These are phyloP conservation scores for Ophiocordyceps camponoti-saundersi DNA, from an alignment of 2,329 filamentous ascomycete species.

Conservation along the genomic window DNA sequence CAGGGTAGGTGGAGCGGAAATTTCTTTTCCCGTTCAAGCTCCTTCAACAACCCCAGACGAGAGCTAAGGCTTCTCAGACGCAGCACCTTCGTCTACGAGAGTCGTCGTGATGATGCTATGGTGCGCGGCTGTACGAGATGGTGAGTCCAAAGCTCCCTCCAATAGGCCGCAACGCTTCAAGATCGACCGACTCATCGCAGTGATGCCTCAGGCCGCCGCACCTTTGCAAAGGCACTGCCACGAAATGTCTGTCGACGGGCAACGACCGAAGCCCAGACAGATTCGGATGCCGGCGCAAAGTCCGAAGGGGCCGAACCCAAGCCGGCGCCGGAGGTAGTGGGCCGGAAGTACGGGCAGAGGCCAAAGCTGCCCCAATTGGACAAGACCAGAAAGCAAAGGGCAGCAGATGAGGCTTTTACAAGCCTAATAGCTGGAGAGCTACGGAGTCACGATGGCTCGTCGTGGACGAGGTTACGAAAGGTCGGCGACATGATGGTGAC, in stretches of 20 bases:
- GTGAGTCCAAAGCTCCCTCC: slow-evolving; percentile 17
- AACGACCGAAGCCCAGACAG: slow-evolving; percentile 12
- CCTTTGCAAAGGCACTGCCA: slow-evolving; percentile 26
- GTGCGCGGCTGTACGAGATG: slow-evolving; percentile 35
- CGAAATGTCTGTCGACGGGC: slow-evolving; percentile 15
- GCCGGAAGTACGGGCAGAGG: neutral
- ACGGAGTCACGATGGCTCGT: slow-evolving; percentile 14
- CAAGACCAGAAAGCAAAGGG: slow-evolving; percentile 18
- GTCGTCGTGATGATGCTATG: slow-evolving; percentile 35
- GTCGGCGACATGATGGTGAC: slow-evolving; percentile 16
- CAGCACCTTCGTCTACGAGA: slow-evolving; percentile 5
- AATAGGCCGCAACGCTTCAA: neutral
- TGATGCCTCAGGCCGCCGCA: slow-evolving; percentile 29
- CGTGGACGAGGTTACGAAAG: slow-evolving; percentile 16
- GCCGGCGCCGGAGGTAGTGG: neutral
- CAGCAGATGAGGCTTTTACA: slow-evolving; percentile 15
- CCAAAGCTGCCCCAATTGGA: slow-evolving; percentile 9
- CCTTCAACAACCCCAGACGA: neutral
- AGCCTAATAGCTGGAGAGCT: slow-evolving; percentile 16
- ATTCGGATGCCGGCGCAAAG: neutral
- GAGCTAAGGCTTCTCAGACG: slow-evolving; percentile 5
- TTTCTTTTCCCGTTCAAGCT: neutral
- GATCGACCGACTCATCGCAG: neutral
- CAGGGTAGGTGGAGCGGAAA: neutral
- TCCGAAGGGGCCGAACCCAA: neutral